These are phyloP conservation scores for Epichloe brachyelytri DNA, from an alignment of 2,329 filamentous ascomycete genomes.

Conservation along the genomic window DNA sequence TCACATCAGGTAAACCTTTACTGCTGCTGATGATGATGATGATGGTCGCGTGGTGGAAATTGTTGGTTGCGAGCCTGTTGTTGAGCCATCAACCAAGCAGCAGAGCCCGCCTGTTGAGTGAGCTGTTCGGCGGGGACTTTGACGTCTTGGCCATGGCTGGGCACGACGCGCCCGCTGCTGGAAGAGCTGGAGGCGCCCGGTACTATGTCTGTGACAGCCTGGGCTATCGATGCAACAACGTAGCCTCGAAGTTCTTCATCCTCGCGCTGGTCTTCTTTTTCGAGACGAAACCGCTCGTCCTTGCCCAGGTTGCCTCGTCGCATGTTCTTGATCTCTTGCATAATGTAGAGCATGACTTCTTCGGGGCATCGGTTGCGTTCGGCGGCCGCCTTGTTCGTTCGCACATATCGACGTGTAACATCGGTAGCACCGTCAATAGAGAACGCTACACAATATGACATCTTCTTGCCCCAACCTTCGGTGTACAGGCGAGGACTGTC, in stretches of 20 bases:
- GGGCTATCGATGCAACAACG: conserved; percentile 60
- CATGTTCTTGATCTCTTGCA: conserved; percentile 79
- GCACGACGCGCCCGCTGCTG: conserved; percentile 6
- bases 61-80: conserved; percentile 28
- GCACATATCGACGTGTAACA: conserved; percentile 54
- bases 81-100: conserved; percentile 38
- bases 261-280: conserved; percentile 68
- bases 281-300: conserved; percentile 66
- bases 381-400: conserved; percentile 58
- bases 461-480: conserved; percentile 91
- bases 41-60: conserved; percentile 33
- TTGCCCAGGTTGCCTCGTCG: conserved; percentile 77
- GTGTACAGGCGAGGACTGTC: conserved; percentile 87
- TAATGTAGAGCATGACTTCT: conserved; percentile 79
- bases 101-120: conserved; percentile 35
- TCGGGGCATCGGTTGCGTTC: conserved; percentile 72
- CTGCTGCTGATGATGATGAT: conserved; percentile 23
- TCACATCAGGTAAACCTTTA: not conserved
- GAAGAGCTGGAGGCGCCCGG: conserved; percentile 29
- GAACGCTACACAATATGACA: conserved; percentile 95
- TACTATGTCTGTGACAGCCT: conserved; percentile 57
- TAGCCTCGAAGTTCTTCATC: conserved; percentile 63
- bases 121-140: conserved; percentile 50
- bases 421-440: conserved; percentile 71
- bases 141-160: conserved; percentile 32